Percentiles rank a stretch among this genome's conserved stretches.
Evolutionary conservation across 2,329 filamentous ascomycete genomes (phyloP).

Genomic region (Alternaria tenuissima): DNA sequence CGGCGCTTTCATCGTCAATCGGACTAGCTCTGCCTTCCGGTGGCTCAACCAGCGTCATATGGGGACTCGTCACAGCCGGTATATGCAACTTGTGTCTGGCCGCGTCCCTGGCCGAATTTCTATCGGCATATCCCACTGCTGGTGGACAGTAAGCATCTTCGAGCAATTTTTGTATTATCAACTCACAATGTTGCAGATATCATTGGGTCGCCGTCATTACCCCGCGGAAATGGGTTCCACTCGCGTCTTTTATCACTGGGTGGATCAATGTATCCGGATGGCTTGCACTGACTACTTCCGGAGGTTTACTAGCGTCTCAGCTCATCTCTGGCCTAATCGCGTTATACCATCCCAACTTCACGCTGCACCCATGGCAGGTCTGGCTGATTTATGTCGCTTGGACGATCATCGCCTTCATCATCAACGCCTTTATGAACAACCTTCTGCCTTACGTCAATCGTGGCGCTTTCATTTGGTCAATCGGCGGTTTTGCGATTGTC

Average conservation of each 20-base stretch:
- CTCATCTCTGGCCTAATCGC: slow-evolving; percentile 72
- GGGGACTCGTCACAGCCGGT: slow-evolving; percentile 66
- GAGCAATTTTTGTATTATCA: background rate
- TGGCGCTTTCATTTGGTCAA: slow-evolving; percentile 74
- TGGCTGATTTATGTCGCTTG: slow-evolving; percentile 76
- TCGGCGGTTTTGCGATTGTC: slow-evolving; percentile 73
- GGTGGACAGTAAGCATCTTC: slow-evolving; percentile 40
- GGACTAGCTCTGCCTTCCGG: slow-evolving; percentile 73
- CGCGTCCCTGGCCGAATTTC: slow-evolving; percentile 74
- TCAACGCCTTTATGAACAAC: slow-evolving; percentile 71
- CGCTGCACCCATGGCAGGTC: slow-evolving; percentile 71
- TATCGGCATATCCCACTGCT: slow-evolving; percentile 68
- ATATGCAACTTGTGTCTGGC: slow-evolving; percentile 75
- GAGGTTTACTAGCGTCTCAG: slow-evolving; percentile 71
- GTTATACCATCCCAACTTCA: slow-evolving; percentile 67
- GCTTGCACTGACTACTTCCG: slow-evolving; percentile 72
- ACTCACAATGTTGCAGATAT: slow-evolving; percentile 60
- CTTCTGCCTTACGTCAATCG: slow-evolving; percentile 72
- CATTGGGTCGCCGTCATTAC: slow-evolving; percentile 75
- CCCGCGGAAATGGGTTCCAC: slow-evolving; percentile 66
- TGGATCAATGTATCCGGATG: slow-evolving; percentile 79
- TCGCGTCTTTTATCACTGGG: slow-evolving; percentile 74
- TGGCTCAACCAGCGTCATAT: slow-evolving; percentile 74
- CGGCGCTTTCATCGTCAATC: slow-evolving; percentile 66
- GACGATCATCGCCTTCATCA: slow-evolving; percentile 65